Evolutionary conservation across 192 early-diverging fungal species (phyloP), one percentile per base, ranked within the genome.

Genomic region (Mortierella hygrophila): DNA sequence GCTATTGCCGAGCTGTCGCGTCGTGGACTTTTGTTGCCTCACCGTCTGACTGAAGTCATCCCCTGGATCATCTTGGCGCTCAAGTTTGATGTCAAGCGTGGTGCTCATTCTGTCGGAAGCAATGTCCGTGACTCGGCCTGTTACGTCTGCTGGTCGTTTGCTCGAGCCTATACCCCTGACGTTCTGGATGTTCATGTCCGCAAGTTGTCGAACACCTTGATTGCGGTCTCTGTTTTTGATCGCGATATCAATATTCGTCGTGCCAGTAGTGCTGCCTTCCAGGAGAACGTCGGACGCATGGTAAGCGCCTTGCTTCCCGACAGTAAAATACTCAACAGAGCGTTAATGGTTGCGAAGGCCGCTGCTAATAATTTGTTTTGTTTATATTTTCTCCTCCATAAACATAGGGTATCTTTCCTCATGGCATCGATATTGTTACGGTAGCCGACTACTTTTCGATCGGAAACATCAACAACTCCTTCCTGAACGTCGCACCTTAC

Each of bases 61-160:
- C 95, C 96, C 2, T 99, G 96, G 97, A 91, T 98, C 73, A 85
- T 94, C n/a, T 70, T 90, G 74, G 97, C 97, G 10, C 91, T 99
- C 6, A 93, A 91, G 57, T 99, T 97, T 87, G 98, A 99, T 87
- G 90, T 96, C 40, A 94, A 95, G 83, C 92, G 95, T 42, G 98
- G 97, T 5, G 91, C 95, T 40, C 95, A 98, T 49, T 98, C 98
- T 38, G 93, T 99, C 54, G 98, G 98, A 5, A 90, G 97, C 16
- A 95, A 98, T 87, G 97, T 99, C 0, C 94, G 98, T 41, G 98
- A 99, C 84, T 96, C 98, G 0, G 96, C 96, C 42, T 97, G 98
- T 78, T 99, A 99, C 89, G 97, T 98, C 16, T 95, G 96, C 85
- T 99, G 98, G 98, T 97, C 97, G 37, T 97, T 99, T 88, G 97